phyloP scores from a whole-genome alignment of 1,284 basidiomycete genomes.

The Psilocybe mexicana region DNA sequence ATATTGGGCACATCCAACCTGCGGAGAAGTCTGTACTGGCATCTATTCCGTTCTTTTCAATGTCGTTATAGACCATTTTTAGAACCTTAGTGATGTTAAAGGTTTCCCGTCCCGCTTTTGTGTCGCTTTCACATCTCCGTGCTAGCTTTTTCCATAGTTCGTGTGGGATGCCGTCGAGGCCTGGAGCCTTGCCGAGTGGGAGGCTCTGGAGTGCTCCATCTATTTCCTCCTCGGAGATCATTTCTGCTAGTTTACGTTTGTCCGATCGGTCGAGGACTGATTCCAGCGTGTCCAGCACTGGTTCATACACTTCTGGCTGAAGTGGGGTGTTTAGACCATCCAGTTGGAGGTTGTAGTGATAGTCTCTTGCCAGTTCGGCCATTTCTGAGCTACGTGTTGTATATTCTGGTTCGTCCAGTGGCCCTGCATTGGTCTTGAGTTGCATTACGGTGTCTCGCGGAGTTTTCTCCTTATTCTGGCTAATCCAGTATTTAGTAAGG shows the following conservation, averaged over 20 bases:
- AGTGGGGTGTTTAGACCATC: conserved; percentile 3
- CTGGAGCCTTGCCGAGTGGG: conserved; percentile 2
- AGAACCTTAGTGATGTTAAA: conserved; percentile 13
- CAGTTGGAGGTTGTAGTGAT: conserved; percentile 14
- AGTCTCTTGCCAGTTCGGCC: conserved; percentile 11
- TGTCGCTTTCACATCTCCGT: not conserved
- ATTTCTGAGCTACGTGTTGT: conserved; percentile 6
- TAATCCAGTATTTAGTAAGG: conserved; percentile 30
- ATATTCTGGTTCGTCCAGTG: not conserved
- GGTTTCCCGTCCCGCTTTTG: not conserved
- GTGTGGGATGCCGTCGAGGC: conserved; percentile 6
- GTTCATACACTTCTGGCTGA: not conserved
- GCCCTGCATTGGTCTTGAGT: conserved; percentile 17
- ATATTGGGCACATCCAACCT: conserved; percentile 35
- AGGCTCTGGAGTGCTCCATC: conserved; percentile 6
- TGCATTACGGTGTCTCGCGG: conserved; percentile 26
- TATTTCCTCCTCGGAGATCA: not conserved
- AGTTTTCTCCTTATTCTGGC: conserved; percentile 25
- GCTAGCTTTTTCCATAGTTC: conserved; percentile 6
- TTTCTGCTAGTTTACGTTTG: not conserved
- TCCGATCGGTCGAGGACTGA: not conserved
- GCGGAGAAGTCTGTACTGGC: conserved; percentile 23
- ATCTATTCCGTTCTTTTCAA: conserved; percentile 26
- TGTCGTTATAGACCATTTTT: conserved; percentile 24
- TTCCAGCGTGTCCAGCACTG: not conserved